Evolutionary conservation across 2,329 filamentous ascomycete species (phyloP), one percentile per base, ranked within the genome.

Genomic region (Cladosporium sp.): DNA sequence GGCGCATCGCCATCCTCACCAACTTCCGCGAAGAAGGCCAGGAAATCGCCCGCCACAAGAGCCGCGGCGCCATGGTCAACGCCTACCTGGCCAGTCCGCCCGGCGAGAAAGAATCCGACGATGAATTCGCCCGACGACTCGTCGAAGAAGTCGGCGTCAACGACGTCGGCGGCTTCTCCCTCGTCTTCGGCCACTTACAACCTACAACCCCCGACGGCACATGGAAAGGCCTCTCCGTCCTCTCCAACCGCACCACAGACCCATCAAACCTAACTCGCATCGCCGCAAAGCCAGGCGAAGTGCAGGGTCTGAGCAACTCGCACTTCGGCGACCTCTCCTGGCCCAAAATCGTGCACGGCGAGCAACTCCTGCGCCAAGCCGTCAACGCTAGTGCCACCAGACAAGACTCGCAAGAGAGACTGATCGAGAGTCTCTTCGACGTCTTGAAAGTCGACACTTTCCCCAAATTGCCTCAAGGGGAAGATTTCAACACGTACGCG

Each of bases 111-210:
- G 70, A 76, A 50, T 64, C 65, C 2, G 74, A 79, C 0, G 70
- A 74, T 24, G 66, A 73, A 2, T 83, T 82, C 54, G 78, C 80
- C 2, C 68, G 72, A 55, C 64, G 73, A 12, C 73, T 84, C 58
- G 74, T 84, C 24, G 72, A 77, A 39, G 74, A 76, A 32, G 73
- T 78, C 2, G 73, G 73, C 4, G 74, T 80, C 7, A 70, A 77
- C 54, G 75, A 80, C 53, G 80, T 83, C 0, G 82, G 82, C 1
- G 82, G 82, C 1, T 85, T 85, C 63, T 84, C 79, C 54, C 67
- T 85, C 7, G 72, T 81, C 2, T 84, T 81, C 62, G 82, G 82
- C 0, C 50, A 47, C 20, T 13, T 47, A 18, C 41, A 39, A 15
- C 15, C 48, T 15, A 22, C 42, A 7, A 63, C 59, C 43, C 47